These are phyloP conservation scores for Allium sativum DNA, from an alignment of 106 monocot species.

Conservation along the genomic window DNA sequence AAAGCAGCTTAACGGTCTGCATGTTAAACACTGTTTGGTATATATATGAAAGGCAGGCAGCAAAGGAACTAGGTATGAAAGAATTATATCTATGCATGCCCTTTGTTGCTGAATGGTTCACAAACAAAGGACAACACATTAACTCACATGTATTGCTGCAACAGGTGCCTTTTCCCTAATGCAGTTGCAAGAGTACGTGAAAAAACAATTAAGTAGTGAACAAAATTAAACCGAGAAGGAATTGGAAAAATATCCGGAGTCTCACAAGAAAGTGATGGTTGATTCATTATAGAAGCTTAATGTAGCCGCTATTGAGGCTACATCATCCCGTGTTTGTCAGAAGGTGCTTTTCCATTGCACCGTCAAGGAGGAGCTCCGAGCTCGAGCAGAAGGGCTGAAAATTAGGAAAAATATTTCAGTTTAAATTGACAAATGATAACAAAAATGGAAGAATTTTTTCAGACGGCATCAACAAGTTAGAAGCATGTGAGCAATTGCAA, in stretches of 20 bases:
- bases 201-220: conserved; percentile 72
- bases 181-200: conserved; percentile 94
- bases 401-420: conserved; percentile 92
- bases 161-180: conserved; percentile 92
- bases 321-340: conserved; percentile 77
- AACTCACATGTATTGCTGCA: conserved; percentile 97
- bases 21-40: conserved; percentile 96
- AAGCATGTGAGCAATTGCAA: conserved; percentile 17
- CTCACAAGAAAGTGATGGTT: conserved; percentile 80
- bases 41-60: conserved; percentile 89
- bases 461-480: conserved; percentile 20
- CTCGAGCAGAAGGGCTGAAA: conserved; percentile 92
- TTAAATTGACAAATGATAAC: conserved; percentile 23
- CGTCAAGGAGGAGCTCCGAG: conserved; percentile 79
- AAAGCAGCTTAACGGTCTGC: no score
- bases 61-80: conserved; percentile 92
- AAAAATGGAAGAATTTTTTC: conserved; percentile 25
- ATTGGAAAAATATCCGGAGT: conserved; percentile 71
- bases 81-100: conserved; percentile 81
- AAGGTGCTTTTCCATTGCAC: conserved; percentile 84
- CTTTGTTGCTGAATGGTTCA: conserved; percentile 96
- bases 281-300: conserved; percentile 98
- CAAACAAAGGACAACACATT: conserved; percentile 93
- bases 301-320: conserved; percentile 98
- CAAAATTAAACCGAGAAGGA: conserved; percentile 75